A percentile compares a stretch with the other conserved stretches of the same genome.
phyloP scores from a whole-genome alignment of 768 basidiomycete genomes.

The Vararia minispora region DNA sequence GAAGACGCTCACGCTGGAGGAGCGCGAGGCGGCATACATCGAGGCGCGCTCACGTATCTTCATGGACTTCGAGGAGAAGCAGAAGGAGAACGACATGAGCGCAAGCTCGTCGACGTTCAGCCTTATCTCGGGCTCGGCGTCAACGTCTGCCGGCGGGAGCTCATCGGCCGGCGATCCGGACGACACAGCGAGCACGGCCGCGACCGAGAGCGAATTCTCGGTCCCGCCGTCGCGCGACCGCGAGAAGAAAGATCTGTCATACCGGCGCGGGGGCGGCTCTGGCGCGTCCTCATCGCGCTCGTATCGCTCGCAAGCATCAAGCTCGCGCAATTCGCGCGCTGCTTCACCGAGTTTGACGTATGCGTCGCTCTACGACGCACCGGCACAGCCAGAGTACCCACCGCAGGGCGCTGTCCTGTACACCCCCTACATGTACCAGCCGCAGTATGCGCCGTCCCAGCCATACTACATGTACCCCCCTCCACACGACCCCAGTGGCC shows the following conservation, averaged over 20 bases:
- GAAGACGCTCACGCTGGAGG: conserved; percentile 69
- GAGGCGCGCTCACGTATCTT: conserved; percentile 81
- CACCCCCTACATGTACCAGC: too few relatives aligned
- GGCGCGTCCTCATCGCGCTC: conserved; percentile 52
- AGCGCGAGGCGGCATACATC: conserved; percentile 84
- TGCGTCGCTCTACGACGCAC: conserved; percentile 31
- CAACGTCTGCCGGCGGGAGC: conserved; percentile 38
- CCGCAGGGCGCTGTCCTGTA: too few relatives aligned
- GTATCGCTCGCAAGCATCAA: conserved; percentile 39
- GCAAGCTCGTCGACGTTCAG: conserved; percentile 70
- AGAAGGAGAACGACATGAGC: conserved; percentile 53
- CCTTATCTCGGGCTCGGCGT: conserved; percentile 57
- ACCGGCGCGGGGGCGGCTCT: conserved; percentile 29
- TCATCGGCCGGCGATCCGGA: conserved; percentile 59
- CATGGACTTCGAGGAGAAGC: conserved; percentile 65
- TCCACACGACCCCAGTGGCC: conserved; percentile 17
- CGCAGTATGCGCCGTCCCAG: conserved; percentile 13
- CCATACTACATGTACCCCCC: conserved; percentile 10
- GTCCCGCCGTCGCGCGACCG: conserved; percentile 44
- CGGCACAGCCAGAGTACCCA: conserved; percentile 13
- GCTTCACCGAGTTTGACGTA: conserved; percentile 71
- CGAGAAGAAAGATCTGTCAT: conserved; percentile 42
- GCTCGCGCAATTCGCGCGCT: conserved; percentile 63
- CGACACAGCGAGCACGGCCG: conserved; percentile 57
- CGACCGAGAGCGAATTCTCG: conserved; percentile 80